These are phyloP conservation scores for Saraca asoca DNA, from an alignment of 331 rosid species.

Conservation along the genomic window DNA sequence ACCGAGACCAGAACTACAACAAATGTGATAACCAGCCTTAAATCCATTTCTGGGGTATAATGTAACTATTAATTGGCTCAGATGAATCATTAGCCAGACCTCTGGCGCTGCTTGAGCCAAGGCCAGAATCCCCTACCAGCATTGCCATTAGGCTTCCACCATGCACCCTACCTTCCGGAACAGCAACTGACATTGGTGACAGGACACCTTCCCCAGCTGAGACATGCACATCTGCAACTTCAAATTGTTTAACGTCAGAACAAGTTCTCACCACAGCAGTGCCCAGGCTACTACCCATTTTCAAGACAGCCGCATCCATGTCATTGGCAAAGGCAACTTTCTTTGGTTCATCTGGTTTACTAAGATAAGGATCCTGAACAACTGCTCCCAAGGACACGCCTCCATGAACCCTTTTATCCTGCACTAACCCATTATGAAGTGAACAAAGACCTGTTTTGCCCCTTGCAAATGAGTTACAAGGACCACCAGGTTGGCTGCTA, in stretches of 20 bases:
- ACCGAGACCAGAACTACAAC: slow-evolving; percentile 39
- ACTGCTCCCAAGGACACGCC: slow-evolving; percentile 69
- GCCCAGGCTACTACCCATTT: slow-evolving; percentile 23
- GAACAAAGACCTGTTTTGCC: slow-evolving; percentile 91
- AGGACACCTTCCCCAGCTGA: slow-evolving; percentile 37
- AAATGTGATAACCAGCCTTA: slow-evolving; percentile 38
- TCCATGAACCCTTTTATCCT: slow-evolving; percentile 94
- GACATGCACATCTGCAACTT: slow-evolving; percentile 30
- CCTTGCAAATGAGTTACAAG: slow-evolving; percentile 85
- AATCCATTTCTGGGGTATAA: slow-evolving; percentile 64
- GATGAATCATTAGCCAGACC: slow-evolving; percentile 38
- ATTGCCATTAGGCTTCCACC: slow-evolving; percentile 88
- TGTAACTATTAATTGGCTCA: slow-evolving; percentile 42
- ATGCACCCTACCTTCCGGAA: slow-evolving; percentile 90
- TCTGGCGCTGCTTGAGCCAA: slow-evolving; percentile 43
- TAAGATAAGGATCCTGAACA: slow-evolving; percentile 52
- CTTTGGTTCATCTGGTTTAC: slow-evolving; percentile 48
- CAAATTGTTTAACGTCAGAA: slow-evolving; percentile 41
- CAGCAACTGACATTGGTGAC: slow-evolving; percentile 37
- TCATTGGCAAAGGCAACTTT: slow-evolving; percentile 39
- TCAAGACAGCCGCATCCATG: slow-evolving; percentile 53
- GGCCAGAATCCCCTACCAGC: slow-evolving; percentile 47
- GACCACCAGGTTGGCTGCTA: slow-evolving; percentile 53
- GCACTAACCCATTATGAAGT: slow-evolving; percentile 80
- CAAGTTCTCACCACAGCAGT: slow-evolving; percentile 19